Percentiles rank a stretch among this genome's conserved stretches.
Evolutionary conservation across 2,329 filamentous ascomycete species (phyloP).

Genomic region (Polytolypa hystricis): DNA sequence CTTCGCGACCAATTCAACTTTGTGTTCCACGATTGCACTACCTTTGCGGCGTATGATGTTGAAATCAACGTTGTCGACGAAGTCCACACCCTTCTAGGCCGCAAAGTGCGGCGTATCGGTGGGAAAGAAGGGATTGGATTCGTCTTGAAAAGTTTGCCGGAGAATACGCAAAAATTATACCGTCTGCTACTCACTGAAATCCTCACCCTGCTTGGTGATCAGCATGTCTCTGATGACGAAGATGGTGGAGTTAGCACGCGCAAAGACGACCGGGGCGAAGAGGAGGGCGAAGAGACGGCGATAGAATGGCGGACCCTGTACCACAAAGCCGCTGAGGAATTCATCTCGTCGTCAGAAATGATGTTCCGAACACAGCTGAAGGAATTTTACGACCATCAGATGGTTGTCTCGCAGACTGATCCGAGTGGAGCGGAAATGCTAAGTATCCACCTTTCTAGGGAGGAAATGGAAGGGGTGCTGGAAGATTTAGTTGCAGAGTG

Average conservation of each 20-base stretch:
- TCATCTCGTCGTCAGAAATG: constrained; percentile 94
- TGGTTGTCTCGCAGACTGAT: constrained; percentile 85
- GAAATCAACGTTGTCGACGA: constrained; percentile 82
- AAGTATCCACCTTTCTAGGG: constrained; percentile 71
- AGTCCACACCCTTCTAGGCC: constrained; percentile 75
- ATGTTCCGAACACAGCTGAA: constrained; percentile 88
- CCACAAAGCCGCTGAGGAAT: constrained; percentile 90
- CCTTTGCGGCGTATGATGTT: constrained; percentile 61
- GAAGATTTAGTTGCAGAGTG: constrained; percentile 54
- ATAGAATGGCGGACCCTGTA: constrained; percentile 88
- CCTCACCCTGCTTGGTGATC: constrained; percentile 54
- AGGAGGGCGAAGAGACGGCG: constrained; percentile 40
- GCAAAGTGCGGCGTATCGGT: constrained; percentile 66
- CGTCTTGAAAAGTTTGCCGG: constrained; percentile 78
- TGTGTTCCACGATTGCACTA: constrained; percentile 87
- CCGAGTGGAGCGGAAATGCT: constrained; percentile 73
- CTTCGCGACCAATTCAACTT: constrained; percentile 76
- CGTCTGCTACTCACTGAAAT: constrained; percentile 76
- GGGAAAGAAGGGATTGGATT: constrained; percentile 88
- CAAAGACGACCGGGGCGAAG: constrained; percentile 11
- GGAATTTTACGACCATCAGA: constrained; percentile 97
- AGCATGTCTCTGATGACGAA: constrained; percentile 40
- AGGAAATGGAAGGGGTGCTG: constrained; percentile 79
- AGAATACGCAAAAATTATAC: constrained; percentile 84
- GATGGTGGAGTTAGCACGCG: constrained; percentile 25